A percentile compares a stretch with the other conserved stretches of the same genome.
phyloP scores from a whole-genome alignment of 768 basidiomycete species.

The Clitopilus passeckerianus region DNA sequence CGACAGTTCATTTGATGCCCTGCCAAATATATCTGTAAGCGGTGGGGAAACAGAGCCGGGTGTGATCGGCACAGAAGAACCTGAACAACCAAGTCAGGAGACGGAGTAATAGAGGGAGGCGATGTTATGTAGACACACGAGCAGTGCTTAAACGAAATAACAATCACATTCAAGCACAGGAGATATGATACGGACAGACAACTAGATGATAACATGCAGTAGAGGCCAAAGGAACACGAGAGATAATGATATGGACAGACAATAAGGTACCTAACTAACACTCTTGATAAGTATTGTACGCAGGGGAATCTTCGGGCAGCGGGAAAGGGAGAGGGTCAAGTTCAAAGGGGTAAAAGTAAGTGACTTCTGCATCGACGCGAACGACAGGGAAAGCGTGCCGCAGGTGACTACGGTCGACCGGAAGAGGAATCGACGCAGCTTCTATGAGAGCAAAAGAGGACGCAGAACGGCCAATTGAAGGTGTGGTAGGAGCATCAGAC shows the following conservation, averaged over 20 bases:
- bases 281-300: slow-evolving; percentile 55
- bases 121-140: background rate
- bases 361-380: slow-evolving; percentile 56
- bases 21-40: slow-evolving; percentile 2
- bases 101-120: background rate
- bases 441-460: slow-evolving; percentile 50
- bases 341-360: slow-evolving; percentile 61
- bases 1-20: slow-evolving; percentile 2
- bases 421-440: slow-evolving; percentile 44
- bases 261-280: slow-evolving; percentile 38
- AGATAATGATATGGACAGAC: slow-evolving; percentile 1
- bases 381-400: slow-evolving; percentile 50
- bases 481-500: slow-evolving; percentile 65
- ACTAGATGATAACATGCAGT: slow-evolving; percentile 4
- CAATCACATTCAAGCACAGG: slow-evolving; percentile 2
- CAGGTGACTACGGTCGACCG: slow-evolving; percentile 43
- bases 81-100: background rate
- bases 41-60: slow-evolving; percentile 6
- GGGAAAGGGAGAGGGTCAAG: slow-evolving; percentile 71
- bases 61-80: slow-evolving; percentile 5
- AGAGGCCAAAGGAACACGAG: background rate
- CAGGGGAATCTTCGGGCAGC: slow-evolving; percentile 35
- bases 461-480: slow-evolving; percentile 53
- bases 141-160: slow-evolving; percentile 3
- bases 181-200: background rate